Percentiles rank a stretch among this genome's conserved stretches.
Conservation (phyloP, 2,329 filamentous ascomycete genomes). For the Paracamarosporium sp. region DNA sequence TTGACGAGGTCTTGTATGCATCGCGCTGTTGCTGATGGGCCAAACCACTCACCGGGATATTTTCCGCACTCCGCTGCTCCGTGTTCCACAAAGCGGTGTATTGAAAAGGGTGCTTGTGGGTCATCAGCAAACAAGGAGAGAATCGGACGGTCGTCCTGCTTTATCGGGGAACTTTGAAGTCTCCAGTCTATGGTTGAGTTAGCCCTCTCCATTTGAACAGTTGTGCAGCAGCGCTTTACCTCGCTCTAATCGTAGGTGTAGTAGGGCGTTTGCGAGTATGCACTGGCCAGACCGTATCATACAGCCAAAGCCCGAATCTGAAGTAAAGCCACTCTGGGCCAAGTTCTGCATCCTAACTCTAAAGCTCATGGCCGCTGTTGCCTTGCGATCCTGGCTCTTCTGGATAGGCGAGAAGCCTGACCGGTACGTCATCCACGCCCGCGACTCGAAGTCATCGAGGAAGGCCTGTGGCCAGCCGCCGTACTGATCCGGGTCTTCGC, state of each 20-base stretch:
- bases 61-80: slow-evolving; percentile 89
- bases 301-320: slow-evolving; percentile 96
- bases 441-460: slow-evolving; percentile 89
- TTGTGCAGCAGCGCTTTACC: slow-evolving; percentile 56
- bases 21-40: slow-evolving; percentile 91
- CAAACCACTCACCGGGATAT: slow-evolving; percentile 97
- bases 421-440: slow-evolving; percentile 95
- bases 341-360: slow-evolving; percentile 85
- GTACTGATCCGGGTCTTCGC: slow-evolving; percentile 45
- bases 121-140: slow-evolving; percentile 88
- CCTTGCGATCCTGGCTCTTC: slow-evolving; percentile 76
- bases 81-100: slow-evolving; percentile 91
- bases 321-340: slow-evolving; percentile 83
- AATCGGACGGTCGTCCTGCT: slow-evolving; percentile 70
- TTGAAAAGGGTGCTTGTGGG: slow-evolving; percentile 84
- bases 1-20: slow-evolving; percentile 88
- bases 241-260: slow-evolving; percentile 76
- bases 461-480: slow-evolving; percentile 84
- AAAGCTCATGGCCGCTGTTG: slow-evolving; percentile 75
- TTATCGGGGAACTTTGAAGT: slow-evolving; percentile 58
- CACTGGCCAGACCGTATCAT: slow-evolving; percentile 98
- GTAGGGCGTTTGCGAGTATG: slow-evolving; percentile 84
- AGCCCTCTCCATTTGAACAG: not conserved
- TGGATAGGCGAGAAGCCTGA: slow-evolving; percentile 85
- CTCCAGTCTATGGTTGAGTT: slow-evolving; percentile 70